Evolutionary conservation across 2,329 filamentous ascomycete genomes (phyloP).

Genomic region (Chaetomium sp.): DNA sequence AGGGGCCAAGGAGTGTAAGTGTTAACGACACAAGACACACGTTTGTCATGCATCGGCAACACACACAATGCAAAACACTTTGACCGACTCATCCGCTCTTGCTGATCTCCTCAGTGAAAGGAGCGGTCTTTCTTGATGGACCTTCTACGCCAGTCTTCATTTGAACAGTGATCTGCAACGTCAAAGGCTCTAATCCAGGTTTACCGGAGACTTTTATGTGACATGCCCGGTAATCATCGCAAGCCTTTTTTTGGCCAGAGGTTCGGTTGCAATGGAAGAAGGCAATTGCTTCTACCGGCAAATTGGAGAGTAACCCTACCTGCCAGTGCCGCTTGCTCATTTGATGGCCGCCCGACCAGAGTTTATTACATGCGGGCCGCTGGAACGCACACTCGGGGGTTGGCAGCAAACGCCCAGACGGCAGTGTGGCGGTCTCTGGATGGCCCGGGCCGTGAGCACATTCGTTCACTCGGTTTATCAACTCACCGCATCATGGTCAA

Average conservation of each 20-base stretch:
- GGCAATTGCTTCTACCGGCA: constrained; percentile 11
- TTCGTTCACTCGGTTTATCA: background rate
- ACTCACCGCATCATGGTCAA: constrained; percentile 22
- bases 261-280: constrained; percentile 6
- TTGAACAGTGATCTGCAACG: background rate
- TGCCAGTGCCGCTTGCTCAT: background rate
- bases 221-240: constrained; percentile 15
- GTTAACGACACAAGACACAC: constrained; percentile 11
- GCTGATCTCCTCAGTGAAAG: background rate
- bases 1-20: constrained; percentile 17
- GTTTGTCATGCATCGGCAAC: constrained; percentile 11
- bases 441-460: constrained; percentile 24
- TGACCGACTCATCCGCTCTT: background rate
- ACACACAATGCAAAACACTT: constrained; percentile 3
- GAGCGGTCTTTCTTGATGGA: background rate
- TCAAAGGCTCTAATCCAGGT: background rate
- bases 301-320: constrained; percentile 11
- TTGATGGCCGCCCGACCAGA: constrained; percentile 4
- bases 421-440: constrained; percentile 30
- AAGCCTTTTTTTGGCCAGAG: background rate
- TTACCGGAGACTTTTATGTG: background rate
- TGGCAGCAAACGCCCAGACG: constrained; percentile 14
- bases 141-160: background rate
- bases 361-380: constrained; percentile 24
- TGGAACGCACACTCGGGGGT: constrained; percentile 6